Conservation (phyloP, 108 stramenopile species). For the Cyclotella sp. region DNA sequence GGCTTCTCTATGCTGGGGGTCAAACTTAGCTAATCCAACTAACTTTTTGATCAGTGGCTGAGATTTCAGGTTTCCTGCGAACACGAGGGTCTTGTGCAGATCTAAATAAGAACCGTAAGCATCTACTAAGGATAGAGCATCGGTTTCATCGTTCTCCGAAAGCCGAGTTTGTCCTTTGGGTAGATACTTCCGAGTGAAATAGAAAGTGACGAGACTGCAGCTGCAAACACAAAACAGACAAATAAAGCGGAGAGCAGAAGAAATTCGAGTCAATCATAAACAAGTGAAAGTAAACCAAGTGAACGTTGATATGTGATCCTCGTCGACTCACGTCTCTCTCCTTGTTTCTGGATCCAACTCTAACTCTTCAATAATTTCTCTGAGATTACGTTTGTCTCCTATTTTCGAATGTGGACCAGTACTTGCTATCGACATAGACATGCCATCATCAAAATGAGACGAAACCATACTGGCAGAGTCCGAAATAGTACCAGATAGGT, state of each 20-base stretch:
- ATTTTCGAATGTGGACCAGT: slow-evolving; percentile 34
- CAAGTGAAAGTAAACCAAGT: slow-evolving; percentile 12
- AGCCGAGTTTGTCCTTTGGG: slow-evolving; percentile 1
- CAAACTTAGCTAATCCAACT: slow-evolving; percentile 66
- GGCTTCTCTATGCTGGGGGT: slow-evolving; percentile 74
- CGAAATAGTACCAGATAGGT: slow-evolving; percentile 23
- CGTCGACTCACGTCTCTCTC: slow-evolving; percentile 70
- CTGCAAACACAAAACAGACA: slow-evolving; percentile 34
- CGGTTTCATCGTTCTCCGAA: slow-evolving; percentile 24
- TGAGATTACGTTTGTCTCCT: slow-evolving; percentile 49
- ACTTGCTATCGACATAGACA: slow-evolving; percentile 66
- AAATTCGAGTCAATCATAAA: not conserved
- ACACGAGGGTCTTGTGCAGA: slow-evolving; percentile 66
- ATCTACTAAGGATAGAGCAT: slow-evolving; percentile 63
- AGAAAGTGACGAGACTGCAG: slow-evolving; percentile 82
- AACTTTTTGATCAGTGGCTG: slow-evolving; percentile 53
- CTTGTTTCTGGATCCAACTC: slow-evolving; percentile 75
- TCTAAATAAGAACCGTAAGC: slow-evolving; percentile 81
- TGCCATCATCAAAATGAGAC: slow-evolving; percentile 48
- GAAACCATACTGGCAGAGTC: slow-evolving; percentile 40
- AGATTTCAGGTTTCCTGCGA: slow-evolving; percentile 61
- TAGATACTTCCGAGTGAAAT: slow-evolving; percentile 71
- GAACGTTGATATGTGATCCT: not conserved
- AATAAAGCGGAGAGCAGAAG: slow-evolving; percentile 7
- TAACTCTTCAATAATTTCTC: slow-evolving; percentile 73